Evolutionary conservation across 345 rosid genomes (phyloP).

Genomic region (Xanthoceras sorbifolium): DNA sequence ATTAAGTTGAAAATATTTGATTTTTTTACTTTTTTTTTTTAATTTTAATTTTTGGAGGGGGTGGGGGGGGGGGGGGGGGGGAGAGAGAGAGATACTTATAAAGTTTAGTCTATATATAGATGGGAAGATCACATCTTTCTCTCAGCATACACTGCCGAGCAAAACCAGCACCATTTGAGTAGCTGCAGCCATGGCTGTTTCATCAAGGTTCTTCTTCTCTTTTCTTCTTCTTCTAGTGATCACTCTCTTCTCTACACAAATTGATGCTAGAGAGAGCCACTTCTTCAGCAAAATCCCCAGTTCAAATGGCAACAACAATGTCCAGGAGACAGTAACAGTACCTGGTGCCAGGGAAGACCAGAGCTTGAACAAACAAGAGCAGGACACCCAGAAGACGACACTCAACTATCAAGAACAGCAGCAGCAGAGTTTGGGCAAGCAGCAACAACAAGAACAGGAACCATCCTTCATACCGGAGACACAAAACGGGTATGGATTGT

Average conservation of each 20-base stretch:
- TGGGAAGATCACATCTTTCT: slow-evolving; percentile 14
- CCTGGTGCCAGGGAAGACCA: slow-evolving; percentile 11
- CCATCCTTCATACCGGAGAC: slow-evolving; percentile 43
- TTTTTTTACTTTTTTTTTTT: neutral
- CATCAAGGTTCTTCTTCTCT: slow-evolving; percentile 26
- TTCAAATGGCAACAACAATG: slow-evolving; percentile 18
- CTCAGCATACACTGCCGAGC: neutral
- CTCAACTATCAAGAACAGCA: slow-evolving; percentile 17
- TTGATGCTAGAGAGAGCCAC: slow-evolving; percentile 37
- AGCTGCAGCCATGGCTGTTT: slow-evolving; percentile 26
- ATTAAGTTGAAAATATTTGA: slow-evolving; percentile 19
- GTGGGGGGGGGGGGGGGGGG: neutral
- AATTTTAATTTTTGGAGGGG: neutral
- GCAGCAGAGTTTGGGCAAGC: slow-evolving; percentile 12
- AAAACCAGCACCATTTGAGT: neutral
- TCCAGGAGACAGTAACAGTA: slow-evolving; percentile 5
- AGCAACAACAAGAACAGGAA: slow-evolving; percentile 26
- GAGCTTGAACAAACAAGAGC: slow-evolving; percentile 12
- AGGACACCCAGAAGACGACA: neutral
- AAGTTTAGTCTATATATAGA: slow-evolving; percentile 30
- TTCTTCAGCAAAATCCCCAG: slow-evolving; percentile 45
- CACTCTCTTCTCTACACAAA: slow-evolving; percentile 26
- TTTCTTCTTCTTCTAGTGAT: slow-evolving; percentile 20
- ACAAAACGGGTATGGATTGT: slow-evolving; percentile 54
- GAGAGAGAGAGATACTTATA: neutral